Evolutionary conservation across 2,329 filamentous ascomycete genomes (phyloP).

Genomic region (Monilinia polystroma): DNA sequence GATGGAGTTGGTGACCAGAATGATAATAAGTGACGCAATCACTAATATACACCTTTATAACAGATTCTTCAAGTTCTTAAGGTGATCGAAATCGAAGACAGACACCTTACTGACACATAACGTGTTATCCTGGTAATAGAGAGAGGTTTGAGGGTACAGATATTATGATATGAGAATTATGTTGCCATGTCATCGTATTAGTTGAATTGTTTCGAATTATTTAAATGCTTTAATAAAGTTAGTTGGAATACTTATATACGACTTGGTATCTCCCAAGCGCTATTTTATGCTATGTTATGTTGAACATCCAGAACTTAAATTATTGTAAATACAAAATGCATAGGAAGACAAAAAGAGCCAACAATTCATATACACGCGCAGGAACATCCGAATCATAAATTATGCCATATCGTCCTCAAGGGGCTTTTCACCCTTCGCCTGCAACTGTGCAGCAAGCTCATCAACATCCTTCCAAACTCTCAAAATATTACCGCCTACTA

Average conservation of each 20-base stretch:
- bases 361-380: neutral
- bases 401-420: constrained; percentile 50
- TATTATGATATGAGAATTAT: neutral
- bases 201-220: neutral
- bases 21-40: too few species aligned
- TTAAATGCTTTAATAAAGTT: neutral
- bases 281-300: neutral
- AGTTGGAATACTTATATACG: neutral
- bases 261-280: neutral
- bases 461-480: constrained; percentile 84
- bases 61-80: too few species aligned
- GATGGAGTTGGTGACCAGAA: too few species aligned
- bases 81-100: too few species aligned
- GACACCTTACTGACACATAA: neutral
- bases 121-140: neutral
- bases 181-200: neutral
- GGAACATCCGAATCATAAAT: neutral
- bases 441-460: constrained; percentile 64
- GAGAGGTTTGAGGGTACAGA: constrained; percentile 3
- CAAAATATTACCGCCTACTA: constrained; percentile 78
- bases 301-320: too few species aligned
- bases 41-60: too few species aligned
- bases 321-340: neutral
- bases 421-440: constrained; percentile 51
- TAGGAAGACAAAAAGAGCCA: neutral